Evolutionary conservation across 2,329 filamentous ascomycete species (phyloP).

Genomic region (Pseudogymnoascus sp.): DNA sequence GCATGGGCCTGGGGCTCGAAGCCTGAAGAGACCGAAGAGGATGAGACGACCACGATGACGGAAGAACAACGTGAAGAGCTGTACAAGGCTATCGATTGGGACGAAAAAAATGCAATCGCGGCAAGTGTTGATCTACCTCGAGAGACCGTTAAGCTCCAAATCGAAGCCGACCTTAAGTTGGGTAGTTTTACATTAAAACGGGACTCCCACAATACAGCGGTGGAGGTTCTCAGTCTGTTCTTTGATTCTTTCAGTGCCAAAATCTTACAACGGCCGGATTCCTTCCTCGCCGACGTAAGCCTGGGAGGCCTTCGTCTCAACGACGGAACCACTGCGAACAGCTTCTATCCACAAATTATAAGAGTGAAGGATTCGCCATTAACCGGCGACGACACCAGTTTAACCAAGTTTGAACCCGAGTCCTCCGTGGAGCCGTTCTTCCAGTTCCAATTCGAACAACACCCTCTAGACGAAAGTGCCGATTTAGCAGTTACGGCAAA

Average conservation of each 20-base stretch:
- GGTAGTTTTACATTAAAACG: conserved; percentile 93
- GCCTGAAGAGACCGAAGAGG: conserved; percentile 48
- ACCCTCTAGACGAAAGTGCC: conserved; percentile 85
- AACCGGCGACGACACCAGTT: conserved; percentile 35
- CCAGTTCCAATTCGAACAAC: conserved; percentile 85
- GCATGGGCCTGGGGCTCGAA: conserved; percentile 89
- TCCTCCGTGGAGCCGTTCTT: conserved; percentile 74
- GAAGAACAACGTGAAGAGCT: conserved; percentile 95
- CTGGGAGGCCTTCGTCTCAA: conserved; percentile 91
- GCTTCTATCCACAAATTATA: conserved; percentile 89
- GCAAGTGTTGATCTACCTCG: conserved; percentile 84
- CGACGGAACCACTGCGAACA: conserved; percentile 88
- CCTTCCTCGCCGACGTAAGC: conserved; percentile 78
- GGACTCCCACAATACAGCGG: conserved; percentile 68
- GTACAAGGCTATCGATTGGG: conserved; percentile 96
- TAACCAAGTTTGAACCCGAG: conserved; percentile 34
- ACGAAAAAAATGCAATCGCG: conserved; percentile 85
- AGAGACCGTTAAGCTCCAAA: conserved; percentile 86
- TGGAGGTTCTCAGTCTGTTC: conserved; percentile 80
- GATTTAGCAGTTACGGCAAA: conserved; percentile 88
- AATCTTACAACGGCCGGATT: conserved; percentile 83
- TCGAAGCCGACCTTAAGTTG: conserved; percentile 88
- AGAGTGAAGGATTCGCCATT: conserved; percentile 80
- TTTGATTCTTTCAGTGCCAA: conserved; percentile 95
- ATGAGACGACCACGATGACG: conserved; percentile 81